Evolutionary conservation across 2,329 filamentous ascomycete species (phyloP), one percentile per base, ranked within the genome.

Genomic region (Aaosphaeria arxii): DNA sequence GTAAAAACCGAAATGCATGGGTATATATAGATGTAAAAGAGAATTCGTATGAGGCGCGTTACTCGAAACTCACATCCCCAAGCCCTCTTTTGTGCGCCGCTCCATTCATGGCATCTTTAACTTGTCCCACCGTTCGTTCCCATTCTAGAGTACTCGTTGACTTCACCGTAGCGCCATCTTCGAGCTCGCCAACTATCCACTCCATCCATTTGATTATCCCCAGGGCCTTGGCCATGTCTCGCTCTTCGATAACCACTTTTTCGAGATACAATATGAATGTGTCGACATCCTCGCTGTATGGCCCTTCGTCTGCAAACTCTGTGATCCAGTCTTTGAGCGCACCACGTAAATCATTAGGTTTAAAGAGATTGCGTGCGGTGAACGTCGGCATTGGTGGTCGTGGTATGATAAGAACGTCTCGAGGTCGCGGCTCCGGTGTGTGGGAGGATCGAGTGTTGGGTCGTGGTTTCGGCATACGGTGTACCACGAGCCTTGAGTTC

Each of bases 321-420:
- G 73, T 65, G 54, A 90, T 80, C 94, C 94, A 99, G 4, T 82
- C 82, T 46, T 77, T 81, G 11, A 96, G 74, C 63, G 90, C 89
- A 35, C 83, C 77, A 40, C 91, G 81, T 46, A 97, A 75, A 55
- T 95, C 87, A 0, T 75, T 66, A 5, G 84, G 57, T 4, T 66
- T 65, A 2, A 74, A 77, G 3, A 88, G 68, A 50, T 79, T 81
- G 46, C 74, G 71, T 11, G 76, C 80, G 1, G 85, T 87, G 60
- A 88, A 88, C 0, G 81, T 84, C 0, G 85, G 83, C 42, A 74
- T 76, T 0, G 73, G 60, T 0, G 78, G 72, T 1, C 74, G 73
- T 1, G 81, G 75, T 2, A 82, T 73, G 6, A 83, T 66, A 6
- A 69, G 53, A 2, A 32, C 48, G 11, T 52, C 50, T 1, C 42